Conservation (phyloP, 75 land plant species). For the Cryptomeria japonica region DNA sequence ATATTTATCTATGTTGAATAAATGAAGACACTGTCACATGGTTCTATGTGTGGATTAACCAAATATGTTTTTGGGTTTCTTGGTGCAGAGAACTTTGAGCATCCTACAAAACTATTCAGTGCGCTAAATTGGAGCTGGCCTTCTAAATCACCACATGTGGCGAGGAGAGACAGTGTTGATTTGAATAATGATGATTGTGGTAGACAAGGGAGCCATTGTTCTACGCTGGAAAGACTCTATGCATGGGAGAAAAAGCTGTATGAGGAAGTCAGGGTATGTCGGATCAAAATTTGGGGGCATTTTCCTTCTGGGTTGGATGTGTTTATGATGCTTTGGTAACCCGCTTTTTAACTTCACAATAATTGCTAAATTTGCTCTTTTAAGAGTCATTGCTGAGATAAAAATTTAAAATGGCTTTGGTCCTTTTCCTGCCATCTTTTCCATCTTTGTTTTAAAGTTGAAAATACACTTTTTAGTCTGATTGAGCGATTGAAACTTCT, state of each 20-base stretch:
- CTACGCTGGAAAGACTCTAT: slow-evolving; percentile 76
- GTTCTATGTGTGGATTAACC: not conserved
- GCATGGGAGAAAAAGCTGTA: slow-evolving; percentile 98
- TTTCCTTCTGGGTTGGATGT: not conserved
- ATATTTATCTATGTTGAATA: not conserved
- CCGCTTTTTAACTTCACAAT: not conserved
- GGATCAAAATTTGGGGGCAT: not conserved
- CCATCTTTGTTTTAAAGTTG: not conserved
- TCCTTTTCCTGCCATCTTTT: not conserved
- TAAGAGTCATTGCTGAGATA: not conserved
- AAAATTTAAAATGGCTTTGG: not conserved
- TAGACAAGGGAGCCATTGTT: slow-evolving; percentile 46
- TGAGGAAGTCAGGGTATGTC: slow-evolving; percentile 79
- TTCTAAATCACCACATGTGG: slow-evolving; percentile 3
- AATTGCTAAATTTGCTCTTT: not conserved
- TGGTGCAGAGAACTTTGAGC: slow-evolving; percentile 6
- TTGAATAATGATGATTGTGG: slow-evolving; percentile 19
- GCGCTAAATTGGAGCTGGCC: slow-evolving; percentile 19
- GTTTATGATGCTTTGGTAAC: not conserved
- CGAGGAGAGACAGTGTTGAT: not conserved
- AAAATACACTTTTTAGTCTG: not conserved
- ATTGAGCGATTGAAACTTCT: no score
- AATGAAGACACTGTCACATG: not conserved
- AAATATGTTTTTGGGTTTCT: not conserved
- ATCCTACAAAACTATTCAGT: slow-evolving; percentile 23